Base-by-base conservation (phyloP, 2,329 filamentous ascomycete species). In the Trichoderma endophyticum region DNA sequence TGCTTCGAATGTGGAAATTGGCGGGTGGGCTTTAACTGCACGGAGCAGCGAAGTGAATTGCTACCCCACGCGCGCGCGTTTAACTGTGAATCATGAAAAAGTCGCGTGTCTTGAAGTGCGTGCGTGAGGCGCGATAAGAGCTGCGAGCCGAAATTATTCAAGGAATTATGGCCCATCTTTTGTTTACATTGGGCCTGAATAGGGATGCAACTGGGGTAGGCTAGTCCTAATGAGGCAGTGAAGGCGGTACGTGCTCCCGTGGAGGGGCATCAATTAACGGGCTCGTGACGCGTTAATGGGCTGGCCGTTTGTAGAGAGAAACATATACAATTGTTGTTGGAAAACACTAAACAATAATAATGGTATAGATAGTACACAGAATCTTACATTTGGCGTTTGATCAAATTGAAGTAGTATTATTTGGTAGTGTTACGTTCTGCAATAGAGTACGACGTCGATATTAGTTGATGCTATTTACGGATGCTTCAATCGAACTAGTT, bases 121-220 rank as follows among this genome's bases (percentile, higher is more conserved):
- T 64, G 60, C 59, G 48, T 48, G 39, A 34, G 48, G 67, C 57
- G 54, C 36, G 67, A 21, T 26, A 48, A 32, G 66, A 61, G 66
- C 51, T 32, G 14, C 26, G n/a, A 28, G 34, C 51, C 30, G 34
- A 68, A 60, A 51, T 68, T 67, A 51, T 68, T 67, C 63, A n/a
- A 36, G 28, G 32, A 57, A 48, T 36, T 32, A 59, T 39, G 36
- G 57, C 43, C 43, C 34, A n/a, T 21, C 24, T n/a, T 67, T 72
- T 72, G 71, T 72, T 72, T 72, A 72, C 71, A 63, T 56, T 69
- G 34, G 12, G 32, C 61, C 54, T 6, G 32, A 66, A 64, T 56
- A 15, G 69, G 69, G 21, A 60, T 36, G 34, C 4, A 11, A 2
- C 7, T 8, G 14, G 18, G 1, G 0, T 1, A 9, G 0, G 26